Conservation (phyloP, 2,329 filamentous ascomycete genomes). For the Aspergillus fructus region DNA sequence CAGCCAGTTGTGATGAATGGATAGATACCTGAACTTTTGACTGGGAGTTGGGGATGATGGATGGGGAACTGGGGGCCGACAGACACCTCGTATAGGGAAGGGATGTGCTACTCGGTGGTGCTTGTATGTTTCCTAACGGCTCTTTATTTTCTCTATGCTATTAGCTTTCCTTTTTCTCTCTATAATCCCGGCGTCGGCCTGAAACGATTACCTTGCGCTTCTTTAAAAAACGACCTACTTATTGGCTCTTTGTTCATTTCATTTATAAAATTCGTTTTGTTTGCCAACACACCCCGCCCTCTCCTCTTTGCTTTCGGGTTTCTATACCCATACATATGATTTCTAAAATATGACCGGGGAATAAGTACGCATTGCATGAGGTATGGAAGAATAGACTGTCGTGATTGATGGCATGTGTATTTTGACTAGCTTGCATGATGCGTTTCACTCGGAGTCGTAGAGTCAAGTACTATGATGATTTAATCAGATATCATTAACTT, state of each 20-base stretch:
- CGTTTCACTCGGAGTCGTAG: not conserved
- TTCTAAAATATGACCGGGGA: not conserved
- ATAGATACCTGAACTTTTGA: constrained; percentile 36
- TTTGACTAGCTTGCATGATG: not conserved
- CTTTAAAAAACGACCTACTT: constrained; percentile 19
- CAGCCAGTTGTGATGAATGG: constrained; percentile 29
- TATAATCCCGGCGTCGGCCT: constrained; percentile 33
- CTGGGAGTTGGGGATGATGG: constrained; percentile 39
- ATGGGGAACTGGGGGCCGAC: constrained; percentile 33
- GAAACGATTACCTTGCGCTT: constrained; percentile 24
- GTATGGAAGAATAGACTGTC: not conserved
- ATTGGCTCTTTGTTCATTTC: constrained; percentile 8
- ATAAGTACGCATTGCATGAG: not conserved
- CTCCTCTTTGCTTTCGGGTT: not conserved
- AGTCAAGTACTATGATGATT: not conserved
- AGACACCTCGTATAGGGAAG: constrained; percentile 30
- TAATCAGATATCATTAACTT: not conserved
- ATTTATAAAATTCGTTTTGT: constrained; percentile 18
- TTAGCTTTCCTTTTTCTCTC: constrained; percentile 41
- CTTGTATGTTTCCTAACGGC: constrained; percentile 38
- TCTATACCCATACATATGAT: not conserved
- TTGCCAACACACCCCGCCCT: not conserved
- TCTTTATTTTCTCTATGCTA: constrained; percentile 42
- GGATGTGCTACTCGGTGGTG: constrained; percentile 32
- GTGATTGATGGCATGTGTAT: not conserved